Evolutionary conservation across 495 filamentous ascomycete species (phyloP).

Genomic region (Hypomontagnella submonticulosa): DNA sequence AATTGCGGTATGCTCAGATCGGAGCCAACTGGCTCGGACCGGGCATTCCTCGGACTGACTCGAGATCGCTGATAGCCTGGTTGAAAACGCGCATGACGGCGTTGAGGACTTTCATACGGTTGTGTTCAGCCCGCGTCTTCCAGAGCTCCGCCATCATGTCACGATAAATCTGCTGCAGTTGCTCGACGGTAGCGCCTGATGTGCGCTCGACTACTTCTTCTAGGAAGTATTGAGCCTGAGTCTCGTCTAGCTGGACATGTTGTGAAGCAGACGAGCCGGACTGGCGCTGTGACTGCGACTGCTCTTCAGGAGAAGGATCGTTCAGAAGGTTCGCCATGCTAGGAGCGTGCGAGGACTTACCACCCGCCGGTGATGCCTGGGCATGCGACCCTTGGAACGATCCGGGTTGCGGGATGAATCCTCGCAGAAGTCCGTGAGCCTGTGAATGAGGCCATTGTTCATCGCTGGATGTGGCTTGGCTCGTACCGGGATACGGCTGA

Average conservation of each 20-base stretch:
- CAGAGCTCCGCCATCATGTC: conserved; percentile 90
- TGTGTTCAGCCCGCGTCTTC: conserved; percentile 79
- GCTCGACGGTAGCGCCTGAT: conserved; percentile 87
- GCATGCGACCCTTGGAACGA: conserved; percentile 49
- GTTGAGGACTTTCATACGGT: conserved; percentile 75
- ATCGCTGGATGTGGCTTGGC: conserved; percentile 53
- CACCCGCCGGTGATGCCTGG: conserved; percentile 34
- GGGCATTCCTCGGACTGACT: conserved; percentile 66
- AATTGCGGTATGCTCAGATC: no score
- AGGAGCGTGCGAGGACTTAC: conserved; percentile 47
- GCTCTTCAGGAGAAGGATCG: conserved; percentile 40
- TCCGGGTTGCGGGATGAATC: conserved; percentile 50
- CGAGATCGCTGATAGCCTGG: conserved; percentile 82
- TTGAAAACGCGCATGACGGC: conserved; percentile 76
- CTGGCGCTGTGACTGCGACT: conserved; percentile 45
- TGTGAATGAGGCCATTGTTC: conserved; percentile 64
- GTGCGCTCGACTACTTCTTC: conserved; percentile 69
- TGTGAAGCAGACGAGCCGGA: conserved; percentile 46
- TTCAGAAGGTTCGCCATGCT: conserved; percentile 53
- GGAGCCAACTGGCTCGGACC: conserved; percentile 41
- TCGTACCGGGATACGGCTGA: conserved; percentile 52
- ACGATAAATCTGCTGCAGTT: conserved; percentile 93
- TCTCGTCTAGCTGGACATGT: conserved; percentile 68
- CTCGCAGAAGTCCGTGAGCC: conserved; percentile 57
- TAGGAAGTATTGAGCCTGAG: conserved; percentile 65